These are phyloP conservation scores for Ambrosia trifida DNA, from an alignment of 129 eudicot genomes.

Conservation along the genomic window DNA sequence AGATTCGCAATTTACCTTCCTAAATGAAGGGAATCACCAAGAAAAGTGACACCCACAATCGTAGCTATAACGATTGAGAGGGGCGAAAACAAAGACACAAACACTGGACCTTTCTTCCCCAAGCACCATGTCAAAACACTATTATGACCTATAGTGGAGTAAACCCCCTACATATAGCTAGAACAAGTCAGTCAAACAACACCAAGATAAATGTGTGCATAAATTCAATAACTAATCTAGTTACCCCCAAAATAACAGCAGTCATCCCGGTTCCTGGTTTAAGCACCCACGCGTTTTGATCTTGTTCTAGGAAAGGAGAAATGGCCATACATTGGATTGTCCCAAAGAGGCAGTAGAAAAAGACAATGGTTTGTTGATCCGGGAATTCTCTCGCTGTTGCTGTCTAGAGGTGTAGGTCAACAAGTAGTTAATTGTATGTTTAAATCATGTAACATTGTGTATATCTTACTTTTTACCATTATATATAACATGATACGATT, in stretches of 20 bases:
- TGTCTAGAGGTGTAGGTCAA: constrained; percentile 12
- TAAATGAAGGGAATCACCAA: constrained; percentile 28
- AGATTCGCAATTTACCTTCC: constrained; percentile 24
- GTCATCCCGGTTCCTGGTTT: constrained; percentile 12
- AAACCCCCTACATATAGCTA: background rate
- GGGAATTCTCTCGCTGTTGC: constrained; percentile 25
- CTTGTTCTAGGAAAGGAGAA: constrained; percentile 19
- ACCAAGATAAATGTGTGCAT: background rate
- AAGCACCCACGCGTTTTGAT: constrained; percentile 28
- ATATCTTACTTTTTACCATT: too few species aligned
- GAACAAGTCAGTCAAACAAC: background rate
- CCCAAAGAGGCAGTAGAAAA: constrained; percentile 31
- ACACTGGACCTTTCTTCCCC: constrained; percentile 23
- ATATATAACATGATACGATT: too few species aligned
- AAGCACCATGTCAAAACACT: constrained; percentile 23
- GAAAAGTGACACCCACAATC: constrained; percentile 25
- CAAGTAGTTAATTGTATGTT: background rate
- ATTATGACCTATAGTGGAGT: background rate
- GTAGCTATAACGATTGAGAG: constrained; percentile 17
- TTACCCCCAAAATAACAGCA: constrained; percentile 33
- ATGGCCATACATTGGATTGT: constrained; percentile 10
- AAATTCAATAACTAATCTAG: background rate
- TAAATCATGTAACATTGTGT: background rate
- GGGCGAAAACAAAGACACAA: constrained; percentile 21
- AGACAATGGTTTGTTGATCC: constrained; percentile 24